Percentiles rank a stretch among this genome's conserved stretches.
phyloP scores from a whole-genome alignment of 2,329 filamentous ascomycete genomes.

The Ophiostoma populinum region DNA sequence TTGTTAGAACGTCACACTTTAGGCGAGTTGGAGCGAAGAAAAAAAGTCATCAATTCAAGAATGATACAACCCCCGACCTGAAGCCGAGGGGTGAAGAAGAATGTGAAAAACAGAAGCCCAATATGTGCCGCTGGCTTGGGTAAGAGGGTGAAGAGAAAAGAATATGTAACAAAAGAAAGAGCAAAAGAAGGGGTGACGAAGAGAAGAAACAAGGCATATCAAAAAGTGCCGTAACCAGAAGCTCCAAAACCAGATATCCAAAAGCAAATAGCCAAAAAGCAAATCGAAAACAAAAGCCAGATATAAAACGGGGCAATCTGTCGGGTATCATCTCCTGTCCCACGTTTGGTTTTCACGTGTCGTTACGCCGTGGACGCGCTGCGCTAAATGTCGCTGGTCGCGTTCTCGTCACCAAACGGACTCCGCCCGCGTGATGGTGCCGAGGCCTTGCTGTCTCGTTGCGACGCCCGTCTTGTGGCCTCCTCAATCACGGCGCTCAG shows the following conservation, averaged over 20 bases:
- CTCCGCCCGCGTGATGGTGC: constrained; percentile 21
- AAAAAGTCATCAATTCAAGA: constrained; percentile 1
- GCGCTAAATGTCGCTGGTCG: constrained; percentile 28
- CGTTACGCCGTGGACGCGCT: background rate
- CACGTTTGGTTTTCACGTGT: background rate
- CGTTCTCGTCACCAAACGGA: constrained; percentile 42
- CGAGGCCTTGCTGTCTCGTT: constrained; percentile 17
- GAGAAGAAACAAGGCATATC: background rate
- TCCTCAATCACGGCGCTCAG: constrained; percentile 41
- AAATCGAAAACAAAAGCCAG: background rate
- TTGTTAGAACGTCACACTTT: background rate
- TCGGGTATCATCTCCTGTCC: background rate
- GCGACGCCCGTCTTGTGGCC: constrained; percentile 24
- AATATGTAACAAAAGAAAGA: background rate
- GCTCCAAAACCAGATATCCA: constrained; percentile 1
- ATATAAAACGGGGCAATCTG: background rate
- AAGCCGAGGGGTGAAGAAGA: background rate
- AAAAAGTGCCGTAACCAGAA: background rate
- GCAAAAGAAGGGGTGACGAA: background rate
- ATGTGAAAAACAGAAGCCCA: background rate
- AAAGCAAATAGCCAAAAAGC: background rate
- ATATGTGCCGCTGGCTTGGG: constrained; percentile 1
- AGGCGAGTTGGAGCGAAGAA: no score
- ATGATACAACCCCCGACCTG: background rate
- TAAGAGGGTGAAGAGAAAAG: background rate